Evolutionary conservation across 192 early-diverging fungal species (phyloP).

Genomic region (Rhizophagus prolifer): DNA sequence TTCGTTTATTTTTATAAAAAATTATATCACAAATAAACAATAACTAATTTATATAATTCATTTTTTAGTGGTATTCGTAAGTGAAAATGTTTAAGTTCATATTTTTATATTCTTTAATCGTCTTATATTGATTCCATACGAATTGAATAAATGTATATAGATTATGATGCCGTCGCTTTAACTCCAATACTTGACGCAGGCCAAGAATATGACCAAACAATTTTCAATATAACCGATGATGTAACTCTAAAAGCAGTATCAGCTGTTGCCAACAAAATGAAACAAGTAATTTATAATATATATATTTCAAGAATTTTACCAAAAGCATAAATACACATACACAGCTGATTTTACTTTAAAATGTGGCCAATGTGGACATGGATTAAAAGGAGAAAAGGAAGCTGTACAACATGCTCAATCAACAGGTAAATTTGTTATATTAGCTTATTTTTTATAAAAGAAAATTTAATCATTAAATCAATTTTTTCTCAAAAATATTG

Average conservation of each 20-base stretch:
- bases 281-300: slow-evolving; percentile 35
- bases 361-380: slow-evolving; percentile 60
- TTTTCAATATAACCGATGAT: slow-evolving; percentile 49
- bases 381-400: slow-evolving; percentile 59
- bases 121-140: neutral
- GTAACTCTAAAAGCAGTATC: slow-evolving; percentile 38
- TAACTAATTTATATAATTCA: slow-evolving; percentile 1
- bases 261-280: slow-evolving; percentile 43
- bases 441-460: too few species aligned
- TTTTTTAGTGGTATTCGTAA: slow-evolving; percentile 56
- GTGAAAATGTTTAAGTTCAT: slow-evolving; percentile 4
- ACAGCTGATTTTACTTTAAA: slow-evolving; percentile 68
- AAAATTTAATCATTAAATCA: too few species aligned
- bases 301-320: neutral
- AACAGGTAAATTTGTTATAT: slow-evolving; percentile 31
- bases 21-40: neutral
- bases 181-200: slow-evolving; percentile 53
- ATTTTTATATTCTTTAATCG: neutral
- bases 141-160: slow-evolving; percentile 30
- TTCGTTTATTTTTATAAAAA: slow-evolving; percentile 11
- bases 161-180: slow-evolving; percentile 79
- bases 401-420: slow-evolving; percentile 60
- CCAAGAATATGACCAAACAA: slow-evolving; percentile 72
- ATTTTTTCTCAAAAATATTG: too few species aligned
- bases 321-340: slow-evolving; percentile 69